phyloP scores from a whole-genome alignment of 2,329 filamentous ascomycete species.

The Cordyceps fumosorosea region DNA sequence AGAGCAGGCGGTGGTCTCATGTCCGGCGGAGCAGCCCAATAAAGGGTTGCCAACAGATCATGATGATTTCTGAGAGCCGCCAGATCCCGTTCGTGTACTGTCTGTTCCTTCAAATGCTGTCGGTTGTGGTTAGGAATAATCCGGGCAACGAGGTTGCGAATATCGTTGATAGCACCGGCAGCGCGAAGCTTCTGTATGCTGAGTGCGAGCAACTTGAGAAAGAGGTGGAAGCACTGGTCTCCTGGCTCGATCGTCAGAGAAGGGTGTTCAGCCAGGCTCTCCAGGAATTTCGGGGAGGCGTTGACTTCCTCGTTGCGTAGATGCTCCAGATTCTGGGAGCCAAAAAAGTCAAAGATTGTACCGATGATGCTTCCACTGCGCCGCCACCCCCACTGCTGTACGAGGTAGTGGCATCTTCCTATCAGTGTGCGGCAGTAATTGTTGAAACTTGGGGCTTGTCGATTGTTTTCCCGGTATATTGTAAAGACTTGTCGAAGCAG shows the following conservation, averaged over 20 bases:
- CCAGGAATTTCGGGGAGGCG: constrained; percentile 54
- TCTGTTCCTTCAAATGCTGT: constrained; percentile 57
- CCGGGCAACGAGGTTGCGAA: constrained; percentile 54
- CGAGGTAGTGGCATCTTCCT: constrained; percentile 55
- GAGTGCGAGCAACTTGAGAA: constrained; percentile 57
- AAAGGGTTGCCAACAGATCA: constrained; percentile 59
- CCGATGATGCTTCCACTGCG: constrained; percentile 52
- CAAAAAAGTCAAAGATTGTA: constrained; percentile 62
- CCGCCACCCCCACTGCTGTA: constrained; percentile 60
- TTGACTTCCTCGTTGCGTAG: constrained; percentile 59
- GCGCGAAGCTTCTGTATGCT: constrained; percentile 46
- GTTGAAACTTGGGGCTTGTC: constrained; percentile 56
- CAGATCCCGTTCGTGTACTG: constrained; percentile 52
- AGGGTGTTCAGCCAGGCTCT: constrained; percentile 42
- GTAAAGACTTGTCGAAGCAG: constrained; percentile 51
- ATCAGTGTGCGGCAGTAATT: constrained; percentile 56
- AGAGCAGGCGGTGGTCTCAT: constrained; percentile 46
- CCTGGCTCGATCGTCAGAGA: constrained; percentile 44
- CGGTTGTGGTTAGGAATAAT: constrained; percentile 60
- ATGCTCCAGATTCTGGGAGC: constrained; percentile 53
- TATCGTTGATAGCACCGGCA: constrained; percentile 46
- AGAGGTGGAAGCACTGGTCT: constrained; percentile 61
- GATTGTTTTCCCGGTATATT: constrained; percentile 48
- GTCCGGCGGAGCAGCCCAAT: constrained; percentile 54
- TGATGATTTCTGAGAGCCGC: constrained; percentile 62